Conservation (phyloP, 225 moss, liverwort and hornwort genomes). For the Polytrichum formosum region DNA sequence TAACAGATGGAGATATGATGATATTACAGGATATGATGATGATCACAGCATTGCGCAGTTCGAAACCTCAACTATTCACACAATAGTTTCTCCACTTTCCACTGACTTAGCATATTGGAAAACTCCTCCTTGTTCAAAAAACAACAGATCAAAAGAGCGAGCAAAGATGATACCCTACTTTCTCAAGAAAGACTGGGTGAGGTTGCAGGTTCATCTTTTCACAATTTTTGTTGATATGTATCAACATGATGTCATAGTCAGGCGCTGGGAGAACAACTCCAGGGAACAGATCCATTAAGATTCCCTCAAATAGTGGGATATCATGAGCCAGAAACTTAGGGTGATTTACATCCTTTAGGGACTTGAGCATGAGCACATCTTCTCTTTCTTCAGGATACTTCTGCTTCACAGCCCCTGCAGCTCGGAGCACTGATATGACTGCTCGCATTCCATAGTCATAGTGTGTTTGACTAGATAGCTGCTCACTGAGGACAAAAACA, state of each 20-base stretch:
- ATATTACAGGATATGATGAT: neutral
- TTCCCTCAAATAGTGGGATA: slow-evolving; percentile 66
- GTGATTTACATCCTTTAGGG: slow-evolving; percentile 62
- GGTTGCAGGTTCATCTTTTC: slow-evolving; percentile 62
- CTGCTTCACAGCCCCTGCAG: slow-evolving; percentile 69
- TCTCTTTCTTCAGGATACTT: slow-evolving; percentile 57
- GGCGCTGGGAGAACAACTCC: slow-evolving; percentile 50
- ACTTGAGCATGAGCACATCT: slow-evolving; percentile 66
- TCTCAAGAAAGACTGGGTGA: slow-evolving; percentile 55
- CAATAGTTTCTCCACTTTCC: neutral
- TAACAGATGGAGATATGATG: neutral
- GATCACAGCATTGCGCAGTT: neutral
- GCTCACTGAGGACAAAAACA: slow-evolving; percentile 36
- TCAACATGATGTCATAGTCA: slow-evolving; percentile 53
- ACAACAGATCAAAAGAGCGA: neutral
- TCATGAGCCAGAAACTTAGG: slow-evolving; percentile 74
- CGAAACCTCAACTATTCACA: neutral
- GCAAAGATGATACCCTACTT: slow-evolving; percentile 21
- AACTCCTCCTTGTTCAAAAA: neutral
- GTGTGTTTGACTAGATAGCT: slow-evolving; percentile 67
- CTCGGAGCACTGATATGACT: slow-evolving; percentile 73
- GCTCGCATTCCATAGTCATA: slow-evolving; percentile 84
- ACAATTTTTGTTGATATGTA: slow-evolving; percentile 53
- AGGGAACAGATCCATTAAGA: slow-evolving; percentile 66
- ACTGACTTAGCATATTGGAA: neutral